Evolutionary conservation across 1,139 yeast genomes (phyloP).

Genomic region (Lodderomyces jiufengensis): DNA sequence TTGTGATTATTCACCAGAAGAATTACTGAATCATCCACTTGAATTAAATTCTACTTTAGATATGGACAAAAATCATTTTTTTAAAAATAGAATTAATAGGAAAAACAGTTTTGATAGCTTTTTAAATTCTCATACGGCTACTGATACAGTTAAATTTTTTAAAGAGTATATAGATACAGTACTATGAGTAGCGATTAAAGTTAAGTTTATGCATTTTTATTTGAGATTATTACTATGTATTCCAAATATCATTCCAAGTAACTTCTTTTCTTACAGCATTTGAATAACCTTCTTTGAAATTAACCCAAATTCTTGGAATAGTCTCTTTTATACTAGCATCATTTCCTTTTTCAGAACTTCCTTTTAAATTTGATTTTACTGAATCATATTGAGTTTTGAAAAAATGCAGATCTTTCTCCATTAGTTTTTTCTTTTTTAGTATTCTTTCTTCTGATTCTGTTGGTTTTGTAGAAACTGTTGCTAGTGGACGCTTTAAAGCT

Average conservation of each 20-base stretch:
- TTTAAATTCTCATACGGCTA: too few species aligned
- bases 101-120: background rate
- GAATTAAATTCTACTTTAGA: too few species aligned
- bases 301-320: constrained; percentile 71
- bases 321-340: background rate
- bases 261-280: constrained; percentile 89
- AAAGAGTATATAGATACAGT: too few species aligned
- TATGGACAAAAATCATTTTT: too few species aligned
- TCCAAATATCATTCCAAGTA: constrained; percentile 74
- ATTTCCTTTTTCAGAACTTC: background rate
- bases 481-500: constrained; percentile 23
- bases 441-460: constrained; percentile 5
- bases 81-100: background rate
- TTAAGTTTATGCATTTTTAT: background rate
- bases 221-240: constrained; percentile 10
- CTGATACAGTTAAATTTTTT: too few species aligned
- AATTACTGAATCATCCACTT: too few species aligned
- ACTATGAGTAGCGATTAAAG: background rate
- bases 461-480: too few species aligned
- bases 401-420: constrained; percentile 1
- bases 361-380: background rate
- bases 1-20: too few species aligned
- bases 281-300: constrained; percentile 89
- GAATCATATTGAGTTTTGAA: constrained; percentile 1
- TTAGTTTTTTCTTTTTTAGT: constrained; percentile 13